These are phyloP conservation scores for Arabidopsis arenosa DNA, from an alignment of 345 rosid genomes.

Conservation along the genomic window DNA sequence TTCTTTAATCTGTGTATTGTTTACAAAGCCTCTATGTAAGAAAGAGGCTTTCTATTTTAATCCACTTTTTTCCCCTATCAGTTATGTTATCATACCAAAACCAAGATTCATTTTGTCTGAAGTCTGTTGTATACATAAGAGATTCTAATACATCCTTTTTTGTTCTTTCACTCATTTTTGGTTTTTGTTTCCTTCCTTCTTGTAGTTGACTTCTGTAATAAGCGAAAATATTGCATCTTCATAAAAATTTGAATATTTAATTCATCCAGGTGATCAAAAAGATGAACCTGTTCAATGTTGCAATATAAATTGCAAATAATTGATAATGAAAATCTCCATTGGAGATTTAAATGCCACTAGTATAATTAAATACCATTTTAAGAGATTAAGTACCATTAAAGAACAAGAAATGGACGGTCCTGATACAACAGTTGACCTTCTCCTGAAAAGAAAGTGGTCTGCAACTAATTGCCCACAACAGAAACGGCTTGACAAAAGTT, in stretches of 20 bases:
- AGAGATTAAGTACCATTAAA: slow-evolving; percentile 36
- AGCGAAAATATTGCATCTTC: slow-evolving; percentile 12
- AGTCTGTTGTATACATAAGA: slow-evolving; percentile 29
- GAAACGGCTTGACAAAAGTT: slow-evolving; percentile 27
- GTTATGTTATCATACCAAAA: slow-evolving; percentile 23
- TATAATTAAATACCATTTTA: slow-evolving; percentile 11
- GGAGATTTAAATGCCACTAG: slow-evolving; percentile 15
- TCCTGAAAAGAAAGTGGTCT: slow-evolving; percentile 42
- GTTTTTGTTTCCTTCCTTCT: slow-evolving; percentile 21
- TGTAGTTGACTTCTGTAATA: slow-evolving; percentile 42
- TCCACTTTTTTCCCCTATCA: slow-evolving; percentile 6
- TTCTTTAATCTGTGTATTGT: slow-evolving; percentile 2
- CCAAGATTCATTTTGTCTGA: not conserved
- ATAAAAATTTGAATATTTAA: not conserved
- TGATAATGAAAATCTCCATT: slow-evolving; percentile 18
- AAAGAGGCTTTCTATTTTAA: slow-evolving; percentile 12
- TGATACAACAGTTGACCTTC: slow-evolving; percentile 43
- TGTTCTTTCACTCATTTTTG: slow-evolving; percentile 14
- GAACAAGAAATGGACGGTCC: slow-evolving; percentile 37
- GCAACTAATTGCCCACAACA: slow-evolving; percentile 45
- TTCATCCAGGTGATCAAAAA: slow-evolving; percentile 32
- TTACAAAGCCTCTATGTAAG: not conserved
- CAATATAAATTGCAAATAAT: slow-evolving; percentile 11
- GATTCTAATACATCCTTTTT: slow-evolving; percentile 3
- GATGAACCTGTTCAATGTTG: slow-evolving; percentile 29